Evolutionary conservation across 2,329 filamentous ascomycete genomes (phyloP).

Genomic region (Fusarium compactum): DNA sequence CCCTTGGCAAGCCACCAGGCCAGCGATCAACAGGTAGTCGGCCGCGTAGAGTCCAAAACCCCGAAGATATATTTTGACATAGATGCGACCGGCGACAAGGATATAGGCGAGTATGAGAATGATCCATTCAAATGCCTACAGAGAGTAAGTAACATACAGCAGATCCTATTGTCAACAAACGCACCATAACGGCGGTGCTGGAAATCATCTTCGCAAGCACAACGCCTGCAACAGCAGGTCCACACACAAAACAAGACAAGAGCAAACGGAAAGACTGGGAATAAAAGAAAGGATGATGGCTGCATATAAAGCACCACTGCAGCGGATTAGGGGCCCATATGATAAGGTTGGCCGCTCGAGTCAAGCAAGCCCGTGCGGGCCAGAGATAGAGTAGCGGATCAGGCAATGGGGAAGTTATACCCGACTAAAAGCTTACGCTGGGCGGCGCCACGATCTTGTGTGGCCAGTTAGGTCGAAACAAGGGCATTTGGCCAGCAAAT

Average conservation of each 20-base stretch:
- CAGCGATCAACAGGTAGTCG: neutral
- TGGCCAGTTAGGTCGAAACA: neutral
- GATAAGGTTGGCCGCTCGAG: neutral
- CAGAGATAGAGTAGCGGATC: neutral
- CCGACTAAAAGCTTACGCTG: neutral
- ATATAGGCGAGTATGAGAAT: constrained; percentile 4
- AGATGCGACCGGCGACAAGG: constrained; percentile 4
- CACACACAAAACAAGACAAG: fast-evolving
- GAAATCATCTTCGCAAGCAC: constrained; percentile 12
- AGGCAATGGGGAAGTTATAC: neutral
- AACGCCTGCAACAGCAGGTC: too few species aligned
- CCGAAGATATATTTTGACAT: neutral
- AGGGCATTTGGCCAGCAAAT: neutral
- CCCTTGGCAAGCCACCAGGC: neutral
- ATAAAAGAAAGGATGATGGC: too few species aligned
- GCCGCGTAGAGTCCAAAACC: neutral
- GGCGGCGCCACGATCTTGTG: neutral
- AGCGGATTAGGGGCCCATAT: neutral
- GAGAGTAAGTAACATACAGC: neutral
- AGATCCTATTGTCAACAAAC: too few species aligned
- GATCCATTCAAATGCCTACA: constrained; percentile 14
- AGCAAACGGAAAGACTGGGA: too few species aligned
- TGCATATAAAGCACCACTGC: neutral
- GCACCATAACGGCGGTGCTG: constrained; percentile 11
- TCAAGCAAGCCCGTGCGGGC: neutral